Evolutionary conservation across 2,329 filamentous ascomycete species (phyloP), one percentile per base, ranked within the genome.

Genomic region (Talaromyces islandicus): DNA sequence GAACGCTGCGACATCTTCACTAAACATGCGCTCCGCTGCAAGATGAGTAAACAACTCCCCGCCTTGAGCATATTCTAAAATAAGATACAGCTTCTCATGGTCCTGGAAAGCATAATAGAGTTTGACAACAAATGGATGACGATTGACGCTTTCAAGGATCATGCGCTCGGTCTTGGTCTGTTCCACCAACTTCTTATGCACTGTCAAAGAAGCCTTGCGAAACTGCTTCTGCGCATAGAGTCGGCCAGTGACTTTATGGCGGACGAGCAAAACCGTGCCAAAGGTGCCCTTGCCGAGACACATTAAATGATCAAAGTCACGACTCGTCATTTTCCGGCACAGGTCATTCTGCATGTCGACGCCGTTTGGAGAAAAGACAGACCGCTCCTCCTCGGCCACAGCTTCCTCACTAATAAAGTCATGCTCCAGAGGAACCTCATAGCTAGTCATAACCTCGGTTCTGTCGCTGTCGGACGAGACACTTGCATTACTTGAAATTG

Each of bases 101-200:
- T 99, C 94, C 76, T 99, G 94, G 76, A 99, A 99, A 24, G 94
- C 94, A 70, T 99, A 99, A 77, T 90, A 99, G 19, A 99, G 84
- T 77, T 97, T 97, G 65, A 99, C 94, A 54, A 99, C 92, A 72
- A 99, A 99, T 0, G 94, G 93, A 74, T 99, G 94, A 35, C 92
- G 85, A 75, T 95, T 97, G 74, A 99, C 91, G 62, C 90, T 95
- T 78, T 99, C 94, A 56, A 99, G 83, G 58, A 99, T 96, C 68
- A 88, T 88, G 55, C 94, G 89, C 78, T 99, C 94, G 2, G 93
- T 97, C 81, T 95, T 96, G 60, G 94, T 97, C 79, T 97, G 94
- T 77, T 97, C 92, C 56, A 99, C 86, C 32, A 97, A 84, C 73
- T 92, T 92, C 82, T 96, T 97, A 77, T 97, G 92, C 43, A 99